These are phyloP conservation scores for Clarireedia sp. DNA, from an alignment of 2,329 filamentous ascomycete genomes.

Conservation along the genomic window DNA sequence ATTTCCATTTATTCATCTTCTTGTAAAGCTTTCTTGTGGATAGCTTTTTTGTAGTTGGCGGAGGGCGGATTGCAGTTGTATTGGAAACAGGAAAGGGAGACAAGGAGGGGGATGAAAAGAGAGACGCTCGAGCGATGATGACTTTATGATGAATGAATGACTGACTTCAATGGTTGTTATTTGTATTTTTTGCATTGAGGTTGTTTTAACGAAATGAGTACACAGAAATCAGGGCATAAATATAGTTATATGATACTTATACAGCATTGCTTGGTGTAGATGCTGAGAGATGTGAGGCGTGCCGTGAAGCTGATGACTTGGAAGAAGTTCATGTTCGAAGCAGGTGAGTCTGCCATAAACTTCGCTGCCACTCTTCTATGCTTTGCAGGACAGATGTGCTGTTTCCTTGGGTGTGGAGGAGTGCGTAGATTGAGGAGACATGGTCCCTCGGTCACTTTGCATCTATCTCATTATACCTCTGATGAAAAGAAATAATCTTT, in stretches of 20 bases:
- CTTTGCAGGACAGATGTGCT: too few species aligned
- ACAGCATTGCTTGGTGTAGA: too few species aligned
- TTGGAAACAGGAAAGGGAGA: neutral
- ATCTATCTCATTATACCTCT: too few species aligned
- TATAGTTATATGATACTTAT: neutral
- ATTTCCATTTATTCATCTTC: neutral
- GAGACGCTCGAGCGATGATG: conserved; percentile 3
- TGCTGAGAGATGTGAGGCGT: too few species aligned
- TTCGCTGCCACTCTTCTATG: too few species aligned
- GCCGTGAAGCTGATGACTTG: too few species aligned
- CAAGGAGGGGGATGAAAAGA: neutral
- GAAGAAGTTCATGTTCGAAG: too few species aligned
- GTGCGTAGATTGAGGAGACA: too few species aligned
- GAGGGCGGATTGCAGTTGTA: neutral
- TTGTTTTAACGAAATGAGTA: neutral
- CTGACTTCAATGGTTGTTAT: conserved; percentile 1
- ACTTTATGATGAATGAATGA: conserved; percentile 7
- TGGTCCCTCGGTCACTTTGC: too few species aligned
- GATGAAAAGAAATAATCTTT: too few species aligned
- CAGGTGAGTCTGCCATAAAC: too few species aligned
- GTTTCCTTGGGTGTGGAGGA: too few species aligned
- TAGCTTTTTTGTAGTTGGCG: neutral
- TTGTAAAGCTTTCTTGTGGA: neutral
- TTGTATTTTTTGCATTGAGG: neutral
- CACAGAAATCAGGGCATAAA: neutral